These are phyloP conservation scores for Metschnikowia vanudenii DNA, from an alignment of 805 yeast species.

Conservation along the genomic window DNA sequence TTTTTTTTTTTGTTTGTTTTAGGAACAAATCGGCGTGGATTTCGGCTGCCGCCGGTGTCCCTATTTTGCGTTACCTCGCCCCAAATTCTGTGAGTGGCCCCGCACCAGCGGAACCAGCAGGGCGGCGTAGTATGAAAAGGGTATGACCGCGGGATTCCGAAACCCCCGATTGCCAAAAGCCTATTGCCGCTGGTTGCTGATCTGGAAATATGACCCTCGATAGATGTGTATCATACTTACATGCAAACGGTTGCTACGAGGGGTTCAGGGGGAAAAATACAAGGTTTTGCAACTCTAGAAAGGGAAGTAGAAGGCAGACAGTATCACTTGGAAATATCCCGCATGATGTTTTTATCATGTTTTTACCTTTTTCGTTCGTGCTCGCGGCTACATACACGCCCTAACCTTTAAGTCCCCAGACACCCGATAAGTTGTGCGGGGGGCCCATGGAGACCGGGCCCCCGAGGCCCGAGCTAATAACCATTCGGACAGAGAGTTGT, in stretches of 20 bases:
- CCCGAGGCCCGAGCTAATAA: too few relatives aligned
- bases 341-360: not conserved
- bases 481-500: too few relatives aligned
- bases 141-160: not conserved
- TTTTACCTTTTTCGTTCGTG: not conserved
- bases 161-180: not conserved
- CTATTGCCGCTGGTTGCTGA: not conserved
- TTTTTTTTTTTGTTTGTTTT: too few relatives aligned
- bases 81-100: not conserved
- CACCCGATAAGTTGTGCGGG: not conserved
- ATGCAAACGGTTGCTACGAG: not conserved
- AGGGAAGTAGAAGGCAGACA: not conserved
- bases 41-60: not conserved
- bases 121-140: too few relatives aligned
- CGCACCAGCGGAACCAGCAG: not conserved
- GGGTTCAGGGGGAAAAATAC: not conserved
- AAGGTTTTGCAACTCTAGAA: not conserved
- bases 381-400: not conserved
- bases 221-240: not conserved
- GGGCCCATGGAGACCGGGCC: too few relatives aligned
- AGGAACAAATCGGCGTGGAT: not conserved
- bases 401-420: not conserved
- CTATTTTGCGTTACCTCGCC: not conserved
- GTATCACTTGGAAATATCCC: not conserved
- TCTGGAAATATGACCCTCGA: not conserved